Base-by-base conservation (phyloP, 2,329 filamentous ascomycete genomes). In the Microdochium nivale region DNA sequence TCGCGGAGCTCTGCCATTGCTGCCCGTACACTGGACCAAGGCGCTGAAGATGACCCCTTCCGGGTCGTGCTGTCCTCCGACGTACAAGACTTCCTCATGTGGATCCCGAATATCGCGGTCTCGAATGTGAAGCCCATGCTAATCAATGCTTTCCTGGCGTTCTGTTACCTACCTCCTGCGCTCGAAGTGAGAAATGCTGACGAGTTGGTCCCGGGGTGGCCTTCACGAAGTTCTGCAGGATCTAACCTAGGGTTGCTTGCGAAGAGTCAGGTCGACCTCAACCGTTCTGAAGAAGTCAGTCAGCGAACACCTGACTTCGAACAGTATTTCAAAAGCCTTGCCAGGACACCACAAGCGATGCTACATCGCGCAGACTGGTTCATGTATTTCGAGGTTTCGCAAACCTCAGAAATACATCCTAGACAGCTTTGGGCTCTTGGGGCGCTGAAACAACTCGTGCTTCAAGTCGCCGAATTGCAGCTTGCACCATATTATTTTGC, bases 1-100 rank as follows among this genome's bases (percentile, higher is more conserved):
- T 71, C 72, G 1, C 55, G 61, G 14, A 68, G 70, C 43, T 75
- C 84, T 9, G 73, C 70, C 40, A 70, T 83, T 52, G 88, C 90
- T 5, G 87, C 87, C 16, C 80, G 87, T 48, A 86, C 86, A 0
- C 73, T 87, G 54, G 90, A 96, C 63, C 83, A 90, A 25, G 77
- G 81, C 2, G 80, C 78, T 16, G 86, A 89, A 56, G 86, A 91
- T 53, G 92, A 96, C 60, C 87, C 90, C 0, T 95, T 87, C 58
- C 80, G 90, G 33, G 81, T 94, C 3, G 79, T 96, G 47, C 80
- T 96, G 61, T 90, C 84, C 58, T 80, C 83, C 0, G 94, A 97
- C 63, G 73, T 96, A 21, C 71, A 81, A 55, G 74, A 79, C 0
- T 75, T 87, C 25, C 62, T 95, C 2, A 70, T 82, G 30, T 60